Evolutionary conservation across 140 eudicot genomes (phyloP), one percentile per base, ranked within the genome.

Genomic region (Erigeron philadelphicus): DNA sequence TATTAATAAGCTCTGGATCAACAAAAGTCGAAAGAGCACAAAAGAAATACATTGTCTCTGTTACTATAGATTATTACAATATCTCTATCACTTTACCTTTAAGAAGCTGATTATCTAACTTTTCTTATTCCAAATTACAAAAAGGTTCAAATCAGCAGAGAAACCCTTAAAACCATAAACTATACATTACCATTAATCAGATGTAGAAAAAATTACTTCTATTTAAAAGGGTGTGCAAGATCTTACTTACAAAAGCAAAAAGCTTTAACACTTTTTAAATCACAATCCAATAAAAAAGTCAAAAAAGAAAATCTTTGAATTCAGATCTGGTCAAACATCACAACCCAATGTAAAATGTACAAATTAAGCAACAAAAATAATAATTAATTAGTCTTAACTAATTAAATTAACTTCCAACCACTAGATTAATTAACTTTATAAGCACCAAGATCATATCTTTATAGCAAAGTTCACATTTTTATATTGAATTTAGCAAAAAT

Each of bases 251-350:
- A 40, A 18, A 54, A 54, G 64, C 21, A 41, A 54, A 31, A 54
- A 54, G 65, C 15, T 53, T 54, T 11, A 50, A 53, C 43, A 21
- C 62, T 40, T 18, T 55, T 8, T 42, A 41, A 68, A 68, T 38
- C 73, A 68, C 48, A 70, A 42, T 21, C 18, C 46, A 70, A 70
- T 45, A 61, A 61, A 40, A 61, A 62, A 61, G 77, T 49, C 70
- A 69, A 77, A 46, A 40, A 54, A 11, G 4, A n/a, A 69, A 38
- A 56, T 31, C 68, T 41, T 45, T 44, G 48, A 71, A 46, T 71
- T 64, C 77, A 77, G 81, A 77, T 77, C 81, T 77, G 77, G 77
- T 71, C 77, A 71, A 71, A 72, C 62, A 66, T 77, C 58, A 70
- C 66, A 61, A 70, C 41, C 52, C 43, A 64, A 70, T 12, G 68